Conservation (phyloP, 192 early-diverging fungal species). For the Linnemannia zychae region DNA sequence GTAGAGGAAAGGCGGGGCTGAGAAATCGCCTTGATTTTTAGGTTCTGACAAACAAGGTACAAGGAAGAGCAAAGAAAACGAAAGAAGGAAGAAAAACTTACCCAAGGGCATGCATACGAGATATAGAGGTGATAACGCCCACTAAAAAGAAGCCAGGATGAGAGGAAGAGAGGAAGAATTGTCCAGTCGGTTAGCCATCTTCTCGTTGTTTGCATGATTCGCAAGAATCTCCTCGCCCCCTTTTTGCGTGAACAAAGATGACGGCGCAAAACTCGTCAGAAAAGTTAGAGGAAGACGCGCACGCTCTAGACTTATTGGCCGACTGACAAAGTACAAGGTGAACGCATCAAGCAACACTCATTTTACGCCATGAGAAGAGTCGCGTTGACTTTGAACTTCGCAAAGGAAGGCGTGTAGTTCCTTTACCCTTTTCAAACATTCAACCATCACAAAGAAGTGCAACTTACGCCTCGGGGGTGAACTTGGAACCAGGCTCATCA, state of each 20-base stretch:
- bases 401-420: no score
- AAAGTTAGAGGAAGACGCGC: no score
- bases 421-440: no score
- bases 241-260: no score
- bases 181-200: slow-evolving; percentile 7
- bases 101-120: slow-evolving; percentile 47
- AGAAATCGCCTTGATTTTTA: not conserved
- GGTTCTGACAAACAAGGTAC: not conserved
- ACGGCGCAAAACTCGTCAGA: no score
- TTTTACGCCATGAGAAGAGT: no score
- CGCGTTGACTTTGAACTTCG: no score
- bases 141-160: slow-evolving; percentile 17
- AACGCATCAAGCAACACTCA: no score
- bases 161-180: slow-evolving; percentile 12
- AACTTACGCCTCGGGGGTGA: slow-evolving; percentile 78
- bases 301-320: no score
- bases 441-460: not conserved
- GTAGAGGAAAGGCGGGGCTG: not conserved
- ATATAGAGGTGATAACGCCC: slow-evolving; percentile 50
- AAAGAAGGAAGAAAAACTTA: slow-evolving; percentile 14
- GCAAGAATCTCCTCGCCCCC: no score
- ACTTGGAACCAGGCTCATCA: slow-evolving; percentile 69
- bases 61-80: not conserved
- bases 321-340: no score
- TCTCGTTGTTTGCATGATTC: no score